Evolutionary conservation across 176 grass and related monocot species (phyloP), one percentile per base, ranked within the genome.

Genomic region (Cymbopogon citratus): DNA sequence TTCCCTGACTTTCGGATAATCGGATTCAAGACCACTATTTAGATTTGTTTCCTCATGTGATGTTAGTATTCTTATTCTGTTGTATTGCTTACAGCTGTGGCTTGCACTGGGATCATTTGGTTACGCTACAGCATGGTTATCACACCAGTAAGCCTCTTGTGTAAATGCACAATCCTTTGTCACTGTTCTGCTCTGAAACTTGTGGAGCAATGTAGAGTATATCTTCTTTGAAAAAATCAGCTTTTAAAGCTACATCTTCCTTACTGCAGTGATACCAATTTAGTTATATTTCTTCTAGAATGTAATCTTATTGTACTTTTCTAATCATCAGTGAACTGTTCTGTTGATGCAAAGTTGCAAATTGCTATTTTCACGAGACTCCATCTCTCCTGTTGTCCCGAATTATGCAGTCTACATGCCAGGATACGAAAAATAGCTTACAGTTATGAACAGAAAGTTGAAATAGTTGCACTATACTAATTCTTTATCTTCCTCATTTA

Each of bases 41-140:
- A 16, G 69, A 7, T 21, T 83, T 59, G 3, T 15, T 69, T 43
- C 76, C 21, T 27, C 71, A 5, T 84, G 24, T 21, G 59, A 11
- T 81, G 7, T 19, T 78, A 34, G 7, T 75, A 23, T 48, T 14
- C 21, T 82, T 44, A 75, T 31, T 74, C 7, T 83, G 36, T 34
- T 73, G 21, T 82, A 63, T 51, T 73, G 25, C 34, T 9, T 73
- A 12, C 82, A 98, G 92, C 88, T 94, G 95, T 98, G 63, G 34
- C 88, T 87, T 76, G 79, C 75, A 92, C 90, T 69, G 85, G 88
- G 71, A 15, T 92, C 48, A 64, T 92, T 41, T 96, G 93, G 93
- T 90, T 80, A 12, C 90, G 87, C 35, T 96, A 91, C 76, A 91
- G 91, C 63, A 40, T 83, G 80, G 88, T 93, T 68, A 90, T 96